A percentile compares a stretch with the other conserved stretches of the same genome.
These are phyloP conservation scores for Populus deltoides DNA, from an alignment of 345 rosid genomes.

Conservation along the genomic window DNA sequence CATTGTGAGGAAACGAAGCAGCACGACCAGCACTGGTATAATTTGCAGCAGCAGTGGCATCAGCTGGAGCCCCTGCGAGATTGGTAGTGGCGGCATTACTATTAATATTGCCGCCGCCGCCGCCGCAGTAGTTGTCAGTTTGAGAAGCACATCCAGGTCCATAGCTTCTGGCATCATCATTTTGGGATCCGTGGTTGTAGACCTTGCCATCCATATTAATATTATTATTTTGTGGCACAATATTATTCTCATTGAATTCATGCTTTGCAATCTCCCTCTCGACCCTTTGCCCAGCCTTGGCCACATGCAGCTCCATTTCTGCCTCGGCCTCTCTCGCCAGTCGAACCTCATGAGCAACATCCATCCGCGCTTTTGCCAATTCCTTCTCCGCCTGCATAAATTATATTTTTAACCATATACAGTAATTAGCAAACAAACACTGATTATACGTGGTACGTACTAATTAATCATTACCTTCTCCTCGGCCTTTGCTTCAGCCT, in stretches of 20 bases:
- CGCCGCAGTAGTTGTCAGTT: too few relatives aligned
- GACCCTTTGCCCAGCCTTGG: slow-evolving; percentile 35
- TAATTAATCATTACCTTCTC: slow-evolving; percentile 33
- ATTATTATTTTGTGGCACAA: too few relatives aligned
- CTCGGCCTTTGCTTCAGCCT: slow-evolving; percentile 50
- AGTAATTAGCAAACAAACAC: not conserved
- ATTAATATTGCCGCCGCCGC: too few relatives aligned
- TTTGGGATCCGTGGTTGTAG: too few relatives aligned
- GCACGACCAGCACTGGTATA: not conserved
- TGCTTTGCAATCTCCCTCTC: slow-evolving; percentile 23
- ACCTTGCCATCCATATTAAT: too few relatives aligned
- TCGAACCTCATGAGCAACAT: slow-evolving; percentile 50
- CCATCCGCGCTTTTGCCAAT: slow-evolving; percentile 39
- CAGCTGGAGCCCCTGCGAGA: not conserved
- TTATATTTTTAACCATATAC: not conserved
- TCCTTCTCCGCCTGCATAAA: slow-evolving; percentile 43
- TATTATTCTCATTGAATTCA: not conserved
- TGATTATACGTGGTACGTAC: too few relatives aligned
- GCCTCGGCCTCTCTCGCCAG: slow-evolving; percentile 57
- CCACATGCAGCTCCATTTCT: slow-evolving; percentile 45
- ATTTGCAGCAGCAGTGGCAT: not conserved
- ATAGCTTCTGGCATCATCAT: too few relatives aligned
- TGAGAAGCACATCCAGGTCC: too few relatives aligned
- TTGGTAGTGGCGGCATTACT: too few relatives aligned
- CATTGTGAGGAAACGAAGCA: too few relatives aligned